Evolutionary conservation across 169 alveolate species (phyloP), one percentile per base, ranked within the genome.

Genomic region (Theileria annulata): DNA sequence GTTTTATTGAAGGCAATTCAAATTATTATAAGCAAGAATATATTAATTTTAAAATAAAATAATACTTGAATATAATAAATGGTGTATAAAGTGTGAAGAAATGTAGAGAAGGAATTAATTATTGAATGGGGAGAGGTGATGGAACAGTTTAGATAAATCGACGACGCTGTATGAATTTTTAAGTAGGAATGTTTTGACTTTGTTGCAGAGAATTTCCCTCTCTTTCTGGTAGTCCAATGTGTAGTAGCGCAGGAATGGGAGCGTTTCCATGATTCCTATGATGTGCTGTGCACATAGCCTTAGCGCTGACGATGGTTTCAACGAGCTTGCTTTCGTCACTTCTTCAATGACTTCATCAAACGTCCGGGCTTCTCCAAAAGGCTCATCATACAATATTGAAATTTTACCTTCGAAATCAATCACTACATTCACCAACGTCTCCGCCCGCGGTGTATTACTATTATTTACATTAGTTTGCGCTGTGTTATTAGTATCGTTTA

Each of bases 121-220:
- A 42, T 8, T 42, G 51, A 42, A 42, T 42, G 51, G 51, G 51
- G 51, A 42, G 51, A 42, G 51, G 3, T 10, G 51, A 3, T 76
- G 27, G 81, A 82, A 82, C 12, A 82, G 28, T 42, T 82, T 77
- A 12, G 75, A 30, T 51, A 82, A 69, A 5, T 35, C 72, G 0
- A 82, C 80, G 19, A 82, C 80, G 56, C 89, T 82, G 80, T 82
- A 82, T 19, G 89, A 71, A 66, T 82, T 75, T 56, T 79, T 59
- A 51, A 75, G 85, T 37, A 75, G 89, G 51, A 82, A 70, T 23
- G 25, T 33, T 49, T 82, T 82, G 30, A 82, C 86, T 49, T 60
- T 37, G 27, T 64, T 33, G 42, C 86, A 77, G 70, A 82, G 71
- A 21, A 58, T 67, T 68, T 75, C 81, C 12, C 89, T 54, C 48